Percentiles rank a stretch among this genome's conserved stretches.
phyloP scores from a whole-genome alignment of 2,329 filamentous ascomycete genomes.

The Scopulariopsis brevicaulis region DNA sequence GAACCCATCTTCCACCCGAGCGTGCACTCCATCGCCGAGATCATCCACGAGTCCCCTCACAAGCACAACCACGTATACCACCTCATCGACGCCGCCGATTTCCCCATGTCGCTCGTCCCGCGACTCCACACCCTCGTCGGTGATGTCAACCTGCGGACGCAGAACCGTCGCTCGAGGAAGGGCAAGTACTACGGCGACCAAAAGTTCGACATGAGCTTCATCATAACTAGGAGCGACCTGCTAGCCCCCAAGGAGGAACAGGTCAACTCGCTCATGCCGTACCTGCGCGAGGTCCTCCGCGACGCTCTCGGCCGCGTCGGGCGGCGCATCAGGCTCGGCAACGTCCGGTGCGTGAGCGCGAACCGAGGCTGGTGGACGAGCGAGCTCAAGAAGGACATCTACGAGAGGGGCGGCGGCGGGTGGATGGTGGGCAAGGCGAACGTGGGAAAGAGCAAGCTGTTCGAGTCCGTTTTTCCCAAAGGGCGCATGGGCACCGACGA shows the following conservation, averaged over 20 bases:
- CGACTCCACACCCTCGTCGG: slow-evolving; percentile 60
- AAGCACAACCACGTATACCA: slow-evolving; percentile 93
- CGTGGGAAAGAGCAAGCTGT: slow-evolving; percentile 90
- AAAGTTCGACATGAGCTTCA: slow-evolving; percentile 73
- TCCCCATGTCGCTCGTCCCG: slow-evolving; percentile 85
- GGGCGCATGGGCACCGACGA: slow-evolving; percentile 20
- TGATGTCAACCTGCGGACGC: slow-evolving; percentile 62
- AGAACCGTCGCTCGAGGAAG: slow-evolving; percentile 65
- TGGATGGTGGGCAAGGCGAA: slow-evolving; percentile 99
- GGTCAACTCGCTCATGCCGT: slow-evolving; percentile 79
- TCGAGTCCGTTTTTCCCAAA: slow-evolving; percentile 79
- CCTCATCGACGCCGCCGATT: slow-evolving; percentile 88
- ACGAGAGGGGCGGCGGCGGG: slow-evolving; percentile 68
- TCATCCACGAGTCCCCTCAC: slow-evolving; percentile 79
- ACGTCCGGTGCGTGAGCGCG: slow-evolving; percentile 77
- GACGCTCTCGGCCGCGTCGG: slow-evolving; percentile 60
- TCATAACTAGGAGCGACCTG: slow-evolving; percentile 82
- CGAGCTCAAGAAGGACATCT: slow-evolving; percentile 76
- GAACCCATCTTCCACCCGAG: slow-evolving; percentile 67
- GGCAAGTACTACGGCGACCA: slow-evolving; percentile 55
- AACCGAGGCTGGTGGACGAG: slow-evolving; percentile 86
- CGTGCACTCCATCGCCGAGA: slow-evolving; percentile 69
- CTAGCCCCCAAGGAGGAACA: slow-evolving; percentile 74
- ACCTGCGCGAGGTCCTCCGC: slow-evolving; percentile 65
- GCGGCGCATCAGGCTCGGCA: slow-evolving; percentile 69